Percentiles rank a stretch among this genome's conserved stretches.
These are phyloP conservation scores for Physocladia obscura DNA, from an alignment of 192 early-diverging fungal genomes.

Conservation along the genomic window DNA sequence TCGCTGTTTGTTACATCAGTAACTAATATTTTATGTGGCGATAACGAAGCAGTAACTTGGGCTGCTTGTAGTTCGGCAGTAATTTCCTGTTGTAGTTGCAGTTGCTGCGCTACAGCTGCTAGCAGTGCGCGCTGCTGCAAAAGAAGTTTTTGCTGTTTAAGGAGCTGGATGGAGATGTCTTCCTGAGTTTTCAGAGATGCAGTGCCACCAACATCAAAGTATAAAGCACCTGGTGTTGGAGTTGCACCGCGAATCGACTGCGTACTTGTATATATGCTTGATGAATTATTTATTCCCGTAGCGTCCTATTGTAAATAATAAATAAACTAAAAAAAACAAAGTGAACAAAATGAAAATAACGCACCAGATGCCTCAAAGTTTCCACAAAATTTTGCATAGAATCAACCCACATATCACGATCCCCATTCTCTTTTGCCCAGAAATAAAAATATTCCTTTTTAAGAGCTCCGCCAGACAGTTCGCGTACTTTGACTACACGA, in stretches of 20 bases:
- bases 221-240: too few species aligned
- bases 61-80: slow-evolving; percentile 10
- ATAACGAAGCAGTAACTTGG: too few species aligned
- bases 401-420: slow-evolving; percentile 21
- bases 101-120: slow-evolving; percentile 19
- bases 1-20: too few species aligned
- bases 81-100: slow-evolving; percentile 21
- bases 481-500: slow-evolving; percentile 9
- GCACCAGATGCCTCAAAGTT: not conserved
- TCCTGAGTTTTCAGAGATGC: not conserved
- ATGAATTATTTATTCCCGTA: not conserved
- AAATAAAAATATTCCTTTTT: slow-evolving; percentile 22
- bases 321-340: not conserved
- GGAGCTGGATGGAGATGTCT: slow-evolving; percentile 10
- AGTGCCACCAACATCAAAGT: not conserved
- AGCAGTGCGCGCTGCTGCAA: slow-evolving; percentile 17
- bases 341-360: not conserved
- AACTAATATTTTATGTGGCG: too few species aligned
- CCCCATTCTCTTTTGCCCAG: not conserved
- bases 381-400: slow-evolving; percentile 9
- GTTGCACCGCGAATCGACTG: not conserved
- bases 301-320: not conserved
- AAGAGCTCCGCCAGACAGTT: not conserved
- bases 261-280: not conserved
- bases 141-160: slow-evolving; percentile 13